phyloP scores from a whole-genome alignment of 2,329 filamentous ascomycete genomes.

The Ophiostoma sp. region DNA sequence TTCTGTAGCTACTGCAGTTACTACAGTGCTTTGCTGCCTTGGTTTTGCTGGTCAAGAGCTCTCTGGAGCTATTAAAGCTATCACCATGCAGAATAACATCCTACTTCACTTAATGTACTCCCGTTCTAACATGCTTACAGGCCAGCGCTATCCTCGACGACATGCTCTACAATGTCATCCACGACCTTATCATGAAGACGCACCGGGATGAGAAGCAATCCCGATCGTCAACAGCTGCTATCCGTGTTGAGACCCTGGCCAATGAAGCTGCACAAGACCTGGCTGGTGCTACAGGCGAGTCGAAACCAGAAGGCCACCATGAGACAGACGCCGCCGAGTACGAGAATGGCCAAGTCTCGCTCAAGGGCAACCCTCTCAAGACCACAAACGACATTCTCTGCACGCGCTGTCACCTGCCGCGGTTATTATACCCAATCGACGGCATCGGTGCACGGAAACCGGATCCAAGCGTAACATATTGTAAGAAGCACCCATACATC shows the following conservation, averaged over 20 bases:
- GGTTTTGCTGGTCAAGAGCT: background rate
- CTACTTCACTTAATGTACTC: background rate
- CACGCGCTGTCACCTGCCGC: slow-evolving; percentile 67
- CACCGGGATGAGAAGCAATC: slow-evolving; percentile 76
- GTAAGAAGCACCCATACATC: slow-evolving; percentile 73
- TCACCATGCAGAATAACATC: background rate
- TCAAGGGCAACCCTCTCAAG: slow-evolving; percentile 68
- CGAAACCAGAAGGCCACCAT: slow-evolving; percentile 51
- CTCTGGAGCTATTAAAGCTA: background rate
- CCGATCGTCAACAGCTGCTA: slow-evolving; percentile 59
- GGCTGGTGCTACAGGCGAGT: slow-evolving; percentile 48
- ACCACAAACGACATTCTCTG: slow-evolving; percentile 68
- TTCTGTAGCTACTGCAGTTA: background rate
- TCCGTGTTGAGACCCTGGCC: slow-evolving; percentile 58
- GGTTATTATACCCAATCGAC: slow-evolving; percentile 66
- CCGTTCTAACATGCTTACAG: slow-evolving; percentile 29
- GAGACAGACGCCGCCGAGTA: slow-evolving; percentile 65
- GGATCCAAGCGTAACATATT: slow-evolving; percentile 65
- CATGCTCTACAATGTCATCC: slow-evolving; percentile 68
- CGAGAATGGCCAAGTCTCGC: slow-evolving; percentile 60
- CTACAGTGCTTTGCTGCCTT: background rate
- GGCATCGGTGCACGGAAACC: slow-evolving; percentile 61
- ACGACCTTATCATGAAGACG: slow-evolving; percentile 66
- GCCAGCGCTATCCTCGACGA: slow-evolving; percentile 66
- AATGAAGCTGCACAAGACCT: slow-evolving; percentile 43